Base-by-base conservation (phyloP, 2,329 filamentous ascomycete genomes). In the Sclerotinia spermophila region DNA sequence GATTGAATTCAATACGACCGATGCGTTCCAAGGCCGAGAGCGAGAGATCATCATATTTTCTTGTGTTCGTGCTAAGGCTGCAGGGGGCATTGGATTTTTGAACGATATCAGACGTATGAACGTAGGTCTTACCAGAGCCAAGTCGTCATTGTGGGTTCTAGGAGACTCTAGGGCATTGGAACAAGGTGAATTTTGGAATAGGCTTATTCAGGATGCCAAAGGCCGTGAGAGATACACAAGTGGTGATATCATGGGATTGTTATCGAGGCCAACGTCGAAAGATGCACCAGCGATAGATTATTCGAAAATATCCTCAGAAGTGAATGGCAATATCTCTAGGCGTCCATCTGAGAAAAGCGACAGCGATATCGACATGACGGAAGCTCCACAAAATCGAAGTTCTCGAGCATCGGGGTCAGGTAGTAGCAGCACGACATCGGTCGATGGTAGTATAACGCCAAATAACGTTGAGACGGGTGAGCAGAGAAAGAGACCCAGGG, bases 31-130 rank as follows among this genome's bases (percentile, higher is more conserved):
- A 80, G 96, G 96, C 73, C 90, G 96, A 75, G 96, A 99, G 81
- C 96, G 94, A 78, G 96, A 99, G 79, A 91, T 99, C 73, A 98
- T 99, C 80, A 98, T 99, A 74, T 99, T 99, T 83, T 98, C 96
- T 55, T 99, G 96, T 81, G 96, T 99, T 72, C 90, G 96, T 82
- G 95, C 96, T 33, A 95, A 92, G 42, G 88, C 92, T n/a, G 92
- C 91, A 11, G 92, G 92, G n/a, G 94, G 95, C 77, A 97, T 99
- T 78, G 96, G 96, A 85, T 99, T 99, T 88, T 91, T 99, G 87
- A 92, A 93, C 69, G 96, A 99, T 80, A 97, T 99, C 78, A 90
- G 96, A 71, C 95, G 96, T 85, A 98, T 99, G 96, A 99, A 99
- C 81, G 96, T 99, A 78, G 96, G 96, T 83, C 85, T 99, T 72